Percentiles rank a stretch among this genome's conserved stretches.
Conservation (phyloP, 2,329 filamentous ascomycete genomes). For the Ascocoryne sarcoides region DNA sequence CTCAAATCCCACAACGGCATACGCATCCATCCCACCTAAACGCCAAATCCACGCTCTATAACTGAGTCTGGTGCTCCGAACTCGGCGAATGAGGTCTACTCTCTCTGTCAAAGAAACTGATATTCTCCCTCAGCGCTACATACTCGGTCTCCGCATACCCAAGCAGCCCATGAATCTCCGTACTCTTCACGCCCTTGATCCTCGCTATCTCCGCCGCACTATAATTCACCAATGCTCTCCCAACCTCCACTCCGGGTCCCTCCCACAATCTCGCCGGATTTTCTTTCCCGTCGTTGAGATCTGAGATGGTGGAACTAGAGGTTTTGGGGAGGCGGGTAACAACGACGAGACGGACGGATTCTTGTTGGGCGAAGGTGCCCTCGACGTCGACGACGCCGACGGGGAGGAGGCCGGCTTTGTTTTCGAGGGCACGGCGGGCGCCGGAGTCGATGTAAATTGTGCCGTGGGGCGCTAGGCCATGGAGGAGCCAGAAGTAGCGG, state of each 20-base stretch:
- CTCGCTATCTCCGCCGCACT: slow-evolving; percentile 72
- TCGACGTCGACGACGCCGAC: slow-evolving; percentile 87
- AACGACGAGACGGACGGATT: slow-evolving; percentile 80
- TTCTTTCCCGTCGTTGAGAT: slow-evolving; percentile 4
- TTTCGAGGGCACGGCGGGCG: slow-evolving; percentile 68
- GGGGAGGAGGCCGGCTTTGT: slow-evolving; percentile 80
- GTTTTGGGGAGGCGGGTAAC: slow-evolving; percentile 46
- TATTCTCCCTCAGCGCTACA: slow-evolving; percentile 79
- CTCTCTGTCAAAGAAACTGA: slow-evolving; percentile 50
- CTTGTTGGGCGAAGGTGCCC: slow-evolving; percentile 82
- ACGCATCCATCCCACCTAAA: no score
- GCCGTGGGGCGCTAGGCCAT: slow-evolving; percentile 83
- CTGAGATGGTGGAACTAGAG: slow-evolving; percentile 1
- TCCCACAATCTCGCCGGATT: slow-evolving; percentile 39
- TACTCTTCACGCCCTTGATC: slow-evolving; percentile 78
- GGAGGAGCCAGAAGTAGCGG: slow-evolving; percentile 93
- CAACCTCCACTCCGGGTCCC: slow-evolving; percentile 60
- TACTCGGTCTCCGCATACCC: slow-evolving; percentile 96
- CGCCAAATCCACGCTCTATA: no score
- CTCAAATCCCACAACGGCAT: no score
- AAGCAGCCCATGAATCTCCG: slow-evolving; percentile 68
- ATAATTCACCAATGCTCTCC: slow-evolving; percentile 87
- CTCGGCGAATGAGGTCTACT: slow-evolving; percentile 26
- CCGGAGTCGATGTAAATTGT: slow-evolving; percentile 91
- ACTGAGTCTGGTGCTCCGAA: slow-evolving; percentile 10